Evolutionary conservation across 2,329 filamentous ascomycete genomes (phyloP).

Genomic region (Clarireedia monteithiana): DNA sequence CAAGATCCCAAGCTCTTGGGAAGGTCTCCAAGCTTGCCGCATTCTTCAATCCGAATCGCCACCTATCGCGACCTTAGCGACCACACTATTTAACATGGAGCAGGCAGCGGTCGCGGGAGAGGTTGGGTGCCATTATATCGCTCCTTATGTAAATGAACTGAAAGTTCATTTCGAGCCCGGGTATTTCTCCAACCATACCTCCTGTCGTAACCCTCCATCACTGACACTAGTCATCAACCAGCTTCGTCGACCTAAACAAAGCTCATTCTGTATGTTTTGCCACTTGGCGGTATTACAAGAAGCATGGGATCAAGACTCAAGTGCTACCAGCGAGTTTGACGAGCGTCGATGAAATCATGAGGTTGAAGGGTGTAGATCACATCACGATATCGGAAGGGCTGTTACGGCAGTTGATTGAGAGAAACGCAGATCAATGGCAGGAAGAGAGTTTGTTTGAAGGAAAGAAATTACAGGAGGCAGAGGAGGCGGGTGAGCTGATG

Average conservation of each 20-base stretch:
- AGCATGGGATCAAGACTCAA: conserved; percentile 35
- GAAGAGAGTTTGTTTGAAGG: conserved; percentile 19
- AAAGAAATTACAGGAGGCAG: neutral
- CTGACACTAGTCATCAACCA: conserved; percentile 18
- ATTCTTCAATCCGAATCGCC: conserved; percentile 43
- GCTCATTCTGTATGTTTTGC: conserved; percentile 33
- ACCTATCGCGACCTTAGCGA: conserved; percentile 49
- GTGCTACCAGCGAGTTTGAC: conserved; percentile 52
- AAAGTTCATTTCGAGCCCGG: conserved; percentile 50
- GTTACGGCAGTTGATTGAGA: conserved; percentile 27
- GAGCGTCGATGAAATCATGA: conserved; percentile 49
- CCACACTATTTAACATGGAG: conserved; percentile 53
- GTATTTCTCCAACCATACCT: conserved; percentile 26
- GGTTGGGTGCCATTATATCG: conserved; percentile 52
- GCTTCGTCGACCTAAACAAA: conserved; percentile 41
- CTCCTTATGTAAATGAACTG: conserved; percentile 59
- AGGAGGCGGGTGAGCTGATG: neutral
- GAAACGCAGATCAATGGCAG: conserved; percentile 5
- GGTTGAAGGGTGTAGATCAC: conserved; percentile 48
- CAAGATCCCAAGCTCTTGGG: conserved; percentile 57
- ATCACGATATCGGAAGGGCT: conserved; percentile 51
- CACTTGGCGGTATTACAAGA: conserved; percentile 45
- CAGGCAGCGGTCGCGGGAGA: conserved; percentile 52
- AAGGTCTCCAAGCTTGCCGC: conserved; percentile 52
- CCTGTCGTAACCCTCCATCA: neutral